Base-by-base conservation (phyloP, 768 basidiomycete species). In the Amanita rubescens region DNA sequence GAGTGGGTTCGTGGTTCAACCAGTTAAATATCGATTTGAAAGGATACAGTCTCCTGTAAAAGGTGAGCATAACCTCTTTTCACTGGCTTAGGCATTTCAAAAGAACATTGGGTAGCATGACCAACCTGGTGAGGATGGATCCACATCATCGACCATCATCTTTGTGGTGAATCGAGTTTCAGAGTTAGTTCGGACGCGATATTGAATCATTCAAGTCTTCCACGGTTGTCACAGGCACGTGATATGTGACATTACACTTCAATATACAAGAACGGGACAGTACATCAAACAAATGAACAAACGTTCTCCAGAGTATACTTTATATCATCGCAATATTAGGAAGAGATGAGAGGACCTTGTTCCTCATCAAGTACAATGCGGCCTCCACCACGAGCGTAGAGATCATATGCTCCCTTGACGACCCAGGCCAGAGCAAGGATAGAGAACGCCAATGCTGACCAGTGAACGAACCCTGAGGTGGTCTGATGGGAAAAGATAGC, bases 21-120 rank as follows among this genome's bases (percentile, higher is more conserved):
- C 96, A 99, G 55, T 80, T 78, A 70, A 86, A 97, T 58, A 98
- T 79, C 0, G 91, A 87, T 65, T 93, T 89, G 79, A 91, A 98
- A 2, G 96, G 96, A 67, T 95, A 97, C 1, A 98, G 74, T 42
- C 92, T 81, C 39, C 84, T 77, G 71, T 99, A 98, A 69, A 93
- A 99, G 3, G 74, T 67, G 27, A 75, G 67, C 76, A 80, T 75
- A 22, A 77, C 70, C 67, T 76, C 74, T 76, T 54, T 33, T 41
- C 30, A 14, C 30, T 1, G 49, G 14, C 43, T 14, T 27, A 19
- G 14, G 33, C 20, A 24, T 41, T 22, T 14, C 5, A 9, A 30
- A 3, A 17, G 11, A 15, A 35, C 27, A 4, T 19, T 45, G 1
- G 33, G 19, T 25, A 14, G 6, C 0, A 20, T 6, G 12, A 41